Evolutionary conservation across 306 rosid species (phyloP).

Genomic region (Chamaecrista fasciculata): DNA sequence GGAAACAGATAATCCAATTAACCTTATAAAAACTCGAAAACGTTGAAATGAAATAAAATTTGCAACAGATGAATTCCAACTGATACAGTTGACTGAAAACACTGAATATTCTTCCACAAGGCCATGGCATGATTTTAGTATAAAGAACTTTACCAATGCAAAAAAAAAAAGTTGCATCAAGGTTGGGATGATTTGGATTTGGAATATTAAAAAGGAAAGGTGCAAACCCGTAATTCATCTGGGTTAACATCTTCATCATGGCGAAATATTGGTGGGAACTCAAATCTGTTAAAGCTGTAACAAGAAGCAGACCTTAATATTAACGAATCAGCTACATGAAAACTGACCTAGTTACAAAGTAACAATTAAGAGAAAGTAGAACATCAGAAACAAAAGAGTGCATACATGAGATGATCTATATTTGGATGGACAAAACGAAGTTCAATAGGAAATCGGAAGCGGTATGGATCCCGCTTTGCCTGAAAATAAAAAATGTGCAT

Average conservation of each 20-base stretch:
- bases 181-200: slow-evolving; percentile 10
- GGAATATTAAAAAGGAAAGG: slow-evolving; percentile 37
- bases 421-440: slow-evolving; percentile 87
- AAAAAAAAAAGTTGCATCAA: background rate
- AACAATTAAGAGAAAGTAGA: slow-evolving; percentile 25
- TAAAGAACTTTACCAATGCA: slow-evolving; percentile 11
- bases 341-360: slow-evolving; percentile 14
- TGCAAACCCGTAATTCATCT: slow-evolving; percentile 85
- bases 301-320: slow-evolving; percentile 34
- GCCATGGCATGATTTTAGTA: slow-evolving; percentile 11
- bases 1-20: background rate
- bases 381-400: slow-evolving; percentile 24
- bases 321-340: slow-evolving; percentile 16
- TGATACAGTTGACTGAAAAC: slow-evolving; percentile 8
- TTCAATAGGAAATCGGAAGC: slow-evolving; percentile 94
- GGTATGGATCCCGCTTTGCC: slow-evolving; percentile 98
- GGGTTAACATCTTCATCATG: slow-evolving; percentile 68
- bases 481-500: slow-evolving; percentile 35
- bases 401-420: slow-evolving; percentile 93
- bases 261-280: slow-evolving; percentile 82
- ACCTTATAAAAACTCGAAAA: background rate
- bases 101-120: background rate
- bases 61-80: background rate
- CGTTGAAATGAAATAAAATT: slow-evolving; percentile 5
- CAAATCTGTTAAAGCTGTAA: slow-evolving; percentile 89